Evolutionary conservation across 768 basidiomycete genomes (phyloP), one percentile per base, ranked within the genome.

Genomic region (Lactifluus rugatus): DNA sequence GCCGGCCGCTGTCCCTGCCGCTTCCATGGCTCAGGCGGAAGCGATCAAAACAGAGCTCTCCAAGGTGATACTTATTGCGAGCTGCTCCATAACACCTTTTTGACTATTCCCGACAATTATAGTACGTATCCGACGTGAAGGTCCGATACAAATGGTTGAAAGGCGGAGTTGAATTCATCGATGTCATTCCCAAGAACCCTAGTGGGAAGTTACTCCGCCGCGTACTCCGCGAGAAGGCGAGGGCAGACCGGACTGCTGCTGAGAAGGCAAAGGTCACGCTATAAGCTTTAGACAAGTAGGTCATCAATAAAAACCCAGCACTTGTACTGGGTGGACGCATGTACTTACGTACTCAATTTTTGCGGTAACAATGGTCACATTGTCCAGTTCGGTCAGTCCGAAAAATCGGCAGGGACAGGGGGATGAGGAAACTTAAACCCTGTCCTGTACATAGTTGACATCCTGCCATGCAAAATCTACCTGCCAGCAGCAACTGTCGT

Each of bases 141-240:
- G 64, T 64, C 28, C 57, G 69, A 48, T 75, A 75, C 62, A 75
- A 75, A 63, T 66, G 69, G 60, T 65, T 75, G 11, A 67, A 67
- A 31, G 74, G 72, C 39, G 72, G 72, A 21, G 67, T 74, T n/a
- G 68, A 70, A 62, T 75, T 75, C 61, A 65, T 74, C 19, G 70
- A 73, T 50, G 64, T 34, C 11, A 64, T 70, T 42, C 69, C 69
- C 19, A 70, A 69, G 62, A 70, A 69, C 59, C 66, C 68, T 9
- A 70, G 69, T 51, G 69, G 69, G 34, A 70, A 70, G 60, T 61
- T 70, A 34, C 55, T 70, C 39, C 62, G 70, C 36, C 67, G 70
- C 17, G 48, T 69, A 17, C 51, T 70, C 8, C 61, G 69, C 19
- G 69, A 69, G 17, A 62, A 57, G 42, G 66, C 67, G 36, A 47